These are phyloP conservation scores for Tolypocladium endophyticum DNA, from an alignment of 2,329 filamentous ascomycete species.

Conservation along the genomic window DNA sequence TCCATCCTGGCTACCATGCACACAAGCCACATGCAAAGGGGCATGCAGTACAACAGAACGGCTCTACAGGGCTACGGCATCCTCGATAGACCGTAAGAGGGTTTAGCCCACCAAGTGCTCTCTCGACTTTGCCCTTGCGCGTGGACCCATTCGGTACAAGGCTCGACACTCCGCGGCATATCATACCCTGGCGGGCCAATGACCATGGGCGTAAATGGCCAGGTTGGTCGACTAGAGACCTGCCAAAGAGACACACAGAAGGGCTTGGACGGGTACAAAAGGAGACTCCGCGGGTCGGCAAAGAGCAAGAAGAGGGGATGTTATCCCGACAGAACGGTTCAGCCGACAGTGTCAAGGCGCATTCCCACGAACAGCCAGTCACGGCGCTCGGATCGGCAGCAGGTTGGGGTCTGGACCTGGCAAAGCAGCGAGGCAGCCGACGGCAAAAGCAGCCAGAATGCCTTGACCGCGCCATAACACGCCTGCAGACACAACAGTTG, in stretches of 20 bases:
- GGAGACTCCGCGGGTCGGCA: background rate
- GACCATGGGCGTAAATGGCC: background rate
- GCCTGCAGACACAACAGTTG: background rate
- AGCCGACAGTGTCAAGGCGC: background rate
- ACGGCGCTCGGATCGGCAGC: background rate
- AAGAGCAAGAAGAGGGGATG: background rate
- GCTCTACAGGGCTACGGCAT: background rate
- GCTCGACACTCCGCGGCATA: background rate
- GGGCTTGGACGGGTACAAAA: background rate
- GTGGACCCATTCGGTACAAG: background rate
- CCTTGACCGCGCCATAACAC: background rate
- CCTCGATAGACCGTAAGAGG: background rate
- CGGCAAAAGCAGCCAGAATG: background rate
- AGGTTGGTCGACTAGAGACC: background rate
- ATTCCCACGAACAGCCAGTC: background rate
- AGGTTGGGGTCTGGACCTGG: background rate
- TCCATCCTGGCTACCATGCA: background rate
- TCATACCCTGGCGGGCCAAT: background rate
- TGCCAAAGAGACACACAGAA: background rate
- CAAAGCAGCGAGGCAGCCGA: background rate
- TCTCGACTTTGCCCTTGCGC: background rate
- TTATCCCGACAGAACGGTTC: background rate
- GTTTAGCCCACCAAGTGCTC: background rate
- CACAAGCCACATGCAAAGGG: background rate
- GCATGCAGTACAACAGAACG: background rate